Evolutionary conservation across 257 asterid species (phyloP), one percentile per base, ranked within the genome.

Genomic region (Ligustrum vulgare): DNA sequence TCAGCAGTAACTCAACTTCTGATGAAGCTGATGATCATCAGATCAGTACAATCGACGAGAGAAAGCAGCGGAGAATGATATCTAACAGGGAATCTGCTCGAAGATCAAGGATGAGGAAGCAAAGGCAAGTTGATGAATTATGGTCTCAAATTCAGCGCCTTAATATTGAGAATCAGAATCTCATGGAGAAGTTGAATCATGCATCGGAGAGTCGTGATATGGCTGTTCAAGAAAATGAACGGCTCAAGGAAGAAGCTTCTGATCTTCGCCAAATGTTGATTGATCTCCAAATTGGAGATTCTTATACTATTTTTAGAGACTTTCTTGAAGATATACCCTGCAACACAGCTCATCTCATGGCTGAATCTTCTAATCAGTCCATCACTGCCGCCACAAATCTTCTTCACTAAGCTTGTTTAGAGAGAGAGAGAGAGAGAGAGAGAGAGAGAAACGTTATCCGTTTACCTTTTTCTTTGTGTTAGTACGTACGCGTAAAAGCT

Each of bases 41-140:
- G 20, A n/a, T 41, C 0, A 62, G 68, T 77, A 28, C 80, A 71
- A 70, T 71, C 20, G 83, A 85, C 10, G 90, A 83, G 80, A 49
- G 93, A 43, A 83, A 66, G 78, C 84, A 82, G 65, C 69, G 93
- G 79, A 73, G 93, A 67, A 89, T 85, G 93, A 77, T 89, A 18
- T 89, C 93, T 0, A 89, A 89, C 76, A 25, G 93, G 34, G 93
- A 89, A 16, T 89, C 93, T 0, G 93, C 93, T 7, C 83, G 93
- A 6, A 63, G 93, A 54, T 89, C 93, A 10, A 82, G 93, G 86
- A 85, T 89, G 91, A 78, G 93, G 15, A 89, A 89, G 37, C 91
- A 85, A 75, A 82, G 91, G 33, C 91, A 82, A 71, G 89, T 89
- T 32, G 87, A 89, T 33, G 93, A 89, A 80, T 80, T 89, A 0